Base-by-base conservation (phyloP, 257 asterid genomes). In the Osmanthus fragrans region DNA sequence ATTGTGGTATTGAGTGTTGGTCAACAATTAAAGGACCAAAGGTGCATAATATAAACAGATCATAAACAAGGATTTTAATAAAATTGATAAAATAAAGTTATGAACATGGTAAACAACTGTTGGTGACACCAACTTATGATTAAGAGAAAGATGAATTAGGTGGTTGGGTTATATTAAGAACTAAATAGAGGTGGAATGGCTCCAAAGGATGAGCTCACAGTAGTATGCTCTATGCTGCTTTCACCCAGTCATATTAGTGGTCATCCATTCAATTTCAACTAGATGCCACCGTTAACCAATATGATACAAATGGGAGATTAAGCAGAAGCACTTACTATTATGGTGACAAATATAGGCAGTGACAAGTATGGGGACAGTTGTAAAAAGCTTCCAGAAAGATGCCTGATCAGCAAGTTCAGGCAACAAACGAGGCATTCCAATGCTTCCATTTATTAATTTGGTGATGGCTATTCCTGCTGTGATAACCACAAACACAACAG, bases 291-390 rank as follows among this genome's bases (percentile, higher is more conserved):
- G 73, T 33, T 39, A 39, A 36, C n/a, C 5, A 23, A 27, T 69
- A 4, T 49, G n/a, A 54, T 29, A 58, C 51, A 54, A 9, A 25
- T 21, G 60, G 75, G 13, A 74, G 77, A 49, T 70, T 27, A 1
- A 29, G 21, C 58, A 21, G 76, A 76, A 51, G 63, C 23, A 77
- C 94, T 86, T 85, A 93, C 97, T 81, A 23, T 91, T 93, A 72
- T 93, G 98, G 80, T 93, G 98, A 82, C 98, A 93, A 65, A 93
- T 93, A 80, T 87, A 93, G 80, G 98, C 97, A 76, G 97, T 91
- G 86, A 91, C 97, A 16, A 93, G 89, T 76, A 93, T 86, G 49
- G 98, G 97, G 75, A 90, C 92, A 65, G 91, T 83, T 19, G 98
- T 93, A 83, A 89, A 93, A 63, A 91, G 97, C 77, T 90, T 91